Conservation (phyloP, 2,329 filamentous ascomycete genomes). For the Trichoderma pleuroti region DNA sequence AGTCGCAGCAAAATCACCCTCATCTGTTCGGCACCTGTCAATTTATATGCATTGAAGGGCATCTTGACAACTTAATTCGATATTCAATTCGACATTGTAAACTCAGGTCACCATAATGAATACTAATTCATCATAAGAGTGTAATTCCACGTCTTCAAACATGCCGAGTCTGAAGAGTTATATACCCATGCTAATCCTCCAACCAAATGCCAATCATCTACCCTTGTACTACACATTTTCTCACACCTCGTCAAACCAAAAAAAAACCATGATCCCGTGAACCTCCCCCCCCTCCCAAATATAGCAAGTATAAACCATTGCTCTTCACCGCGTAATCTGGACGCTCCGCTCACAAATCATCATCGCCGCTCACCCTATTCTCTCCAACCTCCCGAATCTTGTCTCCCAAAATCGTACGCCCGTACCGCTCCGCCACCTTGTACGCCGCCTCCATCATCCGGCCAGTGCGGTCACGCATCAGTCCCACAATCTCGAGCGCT, state of each 20-base stretch:
- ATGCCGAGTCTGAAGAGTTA: neutral
- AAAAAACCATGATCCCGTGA: neutral
- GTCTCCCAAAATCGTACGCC: constrained; percentile 71
- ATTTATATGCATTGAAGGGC: no score
- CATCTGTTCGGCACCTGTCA: no score
- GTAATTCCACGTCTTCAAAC: neutral
- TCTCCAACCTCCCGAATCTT: constrained; percentile 89
- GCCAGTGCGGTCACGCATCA: constrained; percentile 81
- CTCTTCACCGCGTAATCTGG: neutral
- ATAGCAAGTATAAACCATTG: neutral
- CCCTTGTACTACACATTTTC: neutral
- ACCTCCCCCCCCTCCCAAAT: no score
- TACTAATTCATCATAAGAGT: neutral
- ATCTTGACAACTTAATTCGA: no score
- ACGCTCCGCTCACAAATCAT: constrained; percentile 27
- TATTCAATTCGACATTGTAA: neutral
- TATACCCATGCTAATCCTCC: neutral
- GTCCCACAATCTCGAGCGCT: constrained; percentile 80
- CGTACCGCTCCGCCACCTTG: constrained; percentile 85
- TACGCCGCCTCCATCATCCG: constrained; percentile 88
- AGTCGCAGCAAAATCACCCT: neutral
- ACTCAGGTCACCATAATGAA: neutral
- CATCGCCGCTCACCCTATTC: constrained; percentile 58
- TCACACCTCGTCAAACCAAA: neutral
- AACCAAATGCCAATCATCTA: neutral